Evolutionary conservation across 169 alveolate genomes (phyloP).

Genomic region (Plasmodium billcollinsi): DNA sequence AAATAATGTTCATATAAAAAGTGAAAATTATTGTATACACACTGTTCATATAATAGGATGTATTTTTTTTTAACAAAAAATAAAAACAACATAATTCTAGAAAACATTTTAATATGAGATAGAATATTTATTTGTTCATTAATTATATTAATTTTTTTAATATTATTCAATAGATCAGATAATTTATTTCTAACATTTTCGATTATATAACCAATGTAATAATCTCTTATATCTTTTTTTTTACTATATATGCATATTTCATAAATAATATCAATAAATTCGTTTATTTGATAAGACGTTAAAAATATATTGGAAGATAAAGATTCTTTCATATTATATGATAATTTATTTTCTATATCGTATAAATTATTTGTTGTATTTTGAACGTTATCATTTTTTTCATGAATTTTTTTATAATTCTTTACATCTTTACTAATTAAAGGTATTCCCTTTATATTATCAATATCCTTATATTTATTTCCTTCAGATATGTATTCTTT

Average conservation of each 20-base stretch:
- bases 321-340: no score
- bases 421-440: not conserved
- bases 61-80: conserved; percentile 44
- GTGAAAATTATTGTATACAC: conserved; percentile 21
- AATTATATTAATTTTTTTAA: conserved; percentile 17
- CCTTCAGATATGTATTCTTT: no score
- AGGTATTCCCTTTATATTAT: no score
- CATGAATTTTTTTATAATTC: not conserved
- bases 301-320: conserved; percentile 3
- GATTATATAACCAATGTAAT: conserved; percentile 27
- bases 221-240: conserved; percentile 68
- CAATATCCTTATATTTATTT: no score
- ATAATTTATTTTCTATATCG: no score
- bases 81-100: conserved; percentile 33
- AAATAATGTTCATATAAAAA: conserved; percentile 50
- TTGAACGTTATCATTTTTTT: not conserved
- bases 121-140: conserved; percentile 15
- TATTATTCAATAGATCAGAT: not conserved
- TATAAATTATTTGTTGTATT: not conserved
- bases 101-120: conserved; percentile 33
- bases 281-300: conserved; percentile 24
- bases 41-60: conserved; percentile 39
- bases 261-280: conserved; percentile 61
- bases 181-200: conserved; percentile 57
- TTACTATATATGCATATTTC: conserved; percentile 68